Evolutionary conservation across 208 protist species (phyloP), one percentile per base, ranked within the genome.

Genomic region (Crithidia bombi): DNA sequence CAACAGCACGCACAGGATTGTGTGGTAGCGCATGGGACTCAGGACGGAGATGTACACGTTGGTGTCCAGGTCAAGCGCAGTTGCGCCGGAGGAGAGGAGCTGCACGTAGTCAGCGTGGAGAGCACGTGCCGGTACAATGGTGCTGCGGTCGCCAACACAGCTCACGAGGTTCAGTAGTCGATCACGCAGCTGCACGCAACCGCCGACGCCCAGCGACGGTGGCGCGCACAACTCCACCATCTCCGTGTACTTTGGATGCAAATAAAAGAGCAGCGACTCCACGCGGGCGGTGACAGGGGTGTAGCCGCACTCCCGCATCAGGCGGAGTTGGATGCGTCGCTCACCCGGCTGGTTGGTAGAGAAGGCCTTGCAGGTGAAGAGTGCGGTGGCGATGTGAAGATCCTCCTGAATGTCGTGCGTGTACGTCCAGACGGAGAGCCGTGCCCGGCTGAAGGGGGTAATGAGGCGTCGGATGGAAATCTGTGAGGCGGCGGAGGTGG

Each of bases 361-460:
- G n/a, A 91, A 80, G 2, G 69, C 68, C 28, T 77, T 65, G 73
- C 83, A 92, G 9, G 90, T 91, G 65, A 89, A 79, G 58, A 95
- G 75, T 10, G 86, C 85, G 12, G 90, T 87, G 21, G 76, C 75
- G 23, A 88, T 82, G 49, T 92, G 78, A 11, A 86, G 73, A 41
- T 95, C 87, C 38, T 87, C 79, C 49, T 73, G 65, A 17, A 85
- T 77, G 64, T 82, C 81, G n/a, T 36, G 71, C 44, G 49, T 66
- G 73, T 64, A 78, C 36, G 36, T 62, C 46, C 49, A 75, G 30
- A 69, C 64, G 7, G 55, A 62, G 43, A 50, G 49, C 23, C 43
- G 58, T 0, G 73, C 61, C 9, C 61, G 78, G 25, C 59, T 56
- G 62, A 78, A 79, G 0, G 79, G 82, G 5, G 82, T 81, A 10